Evolutionary conservation across 495 filamentous ascomycete genomes (phyloP).

Genomic region (Articulospora tetracladia): DNA sequence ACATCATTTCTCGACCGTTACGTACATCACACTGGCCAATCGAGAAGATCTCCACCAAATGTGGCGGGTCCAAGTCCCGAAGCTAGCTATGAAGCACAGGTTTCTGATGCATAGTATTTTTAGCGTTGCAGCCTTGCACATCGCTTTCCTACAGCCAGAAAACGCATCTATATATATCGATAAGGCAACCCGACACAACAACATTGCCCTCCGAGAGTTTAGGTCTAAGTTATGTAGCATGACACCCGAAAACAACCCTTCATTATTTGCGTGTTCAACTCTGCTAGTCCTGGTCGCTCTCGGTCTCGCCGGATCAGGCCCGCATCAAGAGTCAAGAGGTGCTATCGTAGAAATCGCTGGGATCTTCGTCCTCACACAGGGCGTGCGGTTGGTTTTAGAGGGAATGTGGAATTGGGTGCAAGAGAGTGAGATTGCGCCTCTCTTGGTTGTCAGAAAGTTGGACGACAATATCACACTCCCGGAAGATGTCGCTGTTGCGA

Average conservation of each 20-base stretch:
- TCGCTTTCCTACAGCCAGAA: not conserved
- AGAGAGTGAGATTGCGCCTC: not conserved
- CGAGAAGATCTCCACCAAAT: conserved; percentile 5
- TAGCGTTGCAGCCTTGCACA: conserved; percentile 1
- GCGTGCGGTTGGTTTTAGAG: not conserved
- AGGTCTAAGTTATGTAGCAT: not conserved
- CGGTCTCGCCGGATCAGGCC: not conserved
- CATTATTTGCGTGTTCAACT: conserved; percentile 5
- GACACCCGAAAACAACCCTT: not conserved
- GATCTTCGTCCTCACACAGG: conserved; percentile 5
- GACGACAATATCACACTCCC: not conserved
- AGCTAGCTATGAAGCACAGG: not conserved
- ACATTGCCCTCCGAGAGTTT: conserved; percentile 2
- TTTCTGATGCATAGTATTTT: conserved; percentile 9
- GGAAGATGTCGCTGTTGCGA: not conserved
- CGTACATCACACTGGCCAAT: conserved; percentile 7
- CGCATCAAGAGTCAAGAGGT: not conserved
- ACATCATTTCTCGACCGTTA: conserved; percentile 11
- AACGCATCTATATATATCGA: not conserved
- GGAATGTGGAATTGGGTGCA: conserved; percentile 1
- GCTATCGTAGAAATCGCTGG: conserved; percentile 2
- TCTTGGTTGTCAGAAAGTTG: not conserved
- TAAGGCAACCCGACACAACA: conserved; percentile 3
- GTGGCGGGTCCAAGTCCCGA: conserved; percentile 5
- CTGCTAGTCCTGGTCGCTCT: conserved; percentile 1